Percentiles rank a stretch among this genome's conserved stretches.
Evolutionary conservation across 2,329 filamentous ascomycete genomes (phyloP).

Genomic region (Fusarium lyarnte): DNA sequence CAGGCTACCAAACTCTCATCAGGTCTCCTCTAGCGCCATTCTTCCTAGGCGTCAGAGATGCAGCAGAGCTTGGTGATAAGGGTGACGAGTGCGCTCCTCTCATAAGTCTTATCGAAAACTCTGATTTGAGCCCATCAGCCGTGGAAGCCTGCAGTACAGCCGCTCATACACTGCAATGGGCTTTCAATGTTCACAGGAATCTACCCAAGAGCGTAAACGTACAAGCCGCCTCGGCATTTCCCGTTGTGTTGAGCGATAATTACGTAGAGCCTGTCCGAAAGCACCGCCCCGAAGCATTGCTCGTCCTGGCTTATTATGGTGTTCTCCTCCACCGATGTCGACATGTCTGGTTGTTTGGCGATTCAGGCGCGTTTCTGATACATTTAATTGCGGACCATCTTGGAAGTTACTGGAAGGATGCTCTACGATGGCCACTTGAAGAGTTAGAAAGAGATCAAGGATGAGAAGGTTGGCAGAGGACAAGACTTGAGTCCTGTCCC

Average conservation of each 20-base stretch:
- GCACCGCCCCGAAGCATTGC: conserved; percentile 53
- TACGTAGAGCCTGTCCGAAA: conserved; percentile 50
- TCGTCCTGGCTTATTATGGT: conserved; percentile 61
- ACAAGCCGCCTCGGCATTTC: conserved; percentile 48
- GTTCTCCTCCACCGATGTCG: conserved; percentile 56
- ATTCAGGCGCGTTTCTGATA: conserved; percentile 46
- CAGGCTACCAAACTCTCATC: conserved; percentile 49
- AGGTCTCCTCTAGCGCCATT: conserved; percentile 48
- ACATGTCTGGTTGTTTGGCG: conserved; percentile 52
- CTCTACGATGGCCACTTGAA: conserved; percentile 48
- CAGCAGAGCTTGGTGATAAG: conserved; percentile 10
- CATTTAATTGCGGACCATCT: conserved; percentile 46
- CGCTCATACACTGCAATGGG: conserved; percentile 46
- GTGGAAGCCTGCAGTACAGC: conserved; percentile 46
- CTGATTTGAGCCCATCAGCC: conserved; percentile 43
- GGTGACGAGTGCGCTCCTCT: conserved; percentile 44
- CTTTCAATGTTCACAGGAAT: conserved; percentile 46
- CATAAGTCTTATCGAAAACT: conserved; percentile 45
- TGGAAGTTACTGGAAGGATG: conserved; percentile 47
- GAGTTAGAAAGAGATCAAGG: conserved; percentile 43
- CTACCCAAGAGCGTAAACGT: conserved; percentile 37
- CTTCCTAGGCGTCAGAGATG: conserved; percentile 34
- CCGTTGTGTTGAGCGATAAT: conserved; percentile 45
- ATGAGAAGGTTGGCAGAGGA: conserved; percentile 13
- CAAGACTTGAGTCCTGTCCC: background rate